Base-by-base conservation (phyloP, 83 land plant genomes). In the Thuja plicata region DNA sequence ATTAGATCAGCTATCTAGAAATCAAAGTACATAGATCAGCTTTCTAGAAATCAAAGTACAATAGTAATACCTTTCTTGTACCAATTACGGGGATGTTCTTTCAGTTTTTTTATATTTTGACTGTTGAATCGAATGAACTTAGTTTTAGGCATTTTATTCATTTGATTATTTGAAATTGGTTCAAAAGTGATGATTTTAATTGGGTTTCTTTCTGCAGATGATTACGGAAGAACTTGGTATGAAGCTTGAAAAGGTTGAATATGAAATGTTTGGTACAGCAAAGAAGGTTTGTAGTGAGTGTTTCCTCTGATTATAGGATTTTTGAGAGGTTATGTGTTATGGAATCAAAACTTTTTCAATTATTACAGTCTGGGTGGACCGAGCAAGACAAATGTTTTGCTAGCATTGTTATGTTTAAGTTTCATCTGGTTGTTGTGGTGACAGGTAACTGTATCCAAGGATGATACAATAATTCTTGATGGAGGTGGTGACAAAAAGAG, bases 381-480 rank as follows among this genome's bases (percentile, higher is more conserved):
- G 5, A 81, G 84, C 41, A 37, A 21, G 41, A 16, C 41, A 43
- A 1, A 5, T 46, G 13, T 24, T 57, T 38, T 74, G 15, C 35
- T 24, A 27, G 45, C 21, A 89, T 46, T 88, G 76, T 34, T 16
- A 62, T 46, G 35, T 32, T 66, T 13, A 88, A 45, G 27, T 30
- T 88, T 90, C 6, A 17, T 41, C 19, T 89, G 62, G 35, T 16
- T 66, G 13, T 70, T 11, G 27, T 88, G 57, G 52, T 85, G 13
- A 45, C 82, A 92, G 93, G 93, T 93, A 41, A 93, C 94, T 84
- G 88, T 92, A 46, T 92, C 94, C 24, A 92, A 93, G 50, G 94
- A 93, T 79, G 94, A 93, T 66, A 90, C 94, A 32, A 90, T 93
- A 4, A 87, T 93, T 55, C 92, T 93, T 86, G 90, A 93, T 87